Evolutionary conservation across 176 grass and related monocot species (phyloP).

Genomic region (Thalia dealbata): DNA sequence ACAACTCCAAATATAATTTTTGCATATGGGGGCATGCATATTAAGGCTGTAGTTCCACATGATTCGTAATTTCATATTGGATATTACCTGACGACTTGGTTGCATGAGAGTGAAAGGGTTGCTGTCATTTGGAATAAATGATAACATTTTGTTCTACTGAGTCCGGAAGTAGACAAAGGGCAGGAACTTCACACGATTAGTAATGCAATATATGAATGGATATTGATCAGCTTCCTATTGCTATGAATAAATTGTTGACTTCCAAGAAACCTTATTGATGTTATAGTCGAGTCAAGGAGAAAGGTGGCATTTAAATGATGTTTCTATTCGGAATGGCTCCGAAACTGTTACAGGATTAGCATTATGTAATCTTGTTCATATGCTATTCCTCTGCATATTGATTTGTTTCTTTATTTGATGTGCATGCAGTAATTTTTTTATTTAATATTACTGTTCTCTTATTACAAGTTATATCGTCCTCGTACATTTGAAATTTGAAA

Average conservation of each 20-base stretch:
- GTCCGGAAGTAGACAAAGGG: background rate
- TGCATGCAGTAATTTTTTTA: background rate
- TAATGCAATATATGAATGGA: background rate
- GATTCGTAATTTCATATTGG: background rate
- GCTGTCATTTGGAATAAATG: background rate
- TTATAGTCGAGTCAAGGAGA: background rate
- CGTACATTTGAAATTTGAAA: background rate
- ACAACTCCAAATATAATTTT: background rate
- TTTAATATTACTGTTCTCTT: background rate
- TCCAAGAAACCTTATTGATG: background rate
- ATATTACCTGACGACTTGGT: background rate
- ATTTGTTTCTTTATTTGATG: background rate
- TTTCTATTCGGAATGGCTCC: background rate
- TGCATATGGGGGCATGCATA: background rate
- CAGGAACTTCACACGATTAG: background rate
- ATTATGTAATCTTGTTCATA: background rate
- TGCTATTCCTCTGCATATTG: background rate
- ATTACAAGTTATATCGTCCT: background rate
- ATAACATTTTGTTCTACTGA: background rate
- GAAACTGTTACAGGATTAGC: background rate
- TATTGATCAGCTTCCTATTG: background rate
- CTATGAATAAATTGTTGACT: background rate
- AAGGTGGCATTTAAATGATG: background rate
- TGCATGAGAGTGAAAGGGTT: background rate
- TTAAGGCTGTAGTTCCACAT: background rate